Evolutionary conservation across 768 basidiomycete species (phyloP).

Genomic region (Serendipita vermifera): DNA sequence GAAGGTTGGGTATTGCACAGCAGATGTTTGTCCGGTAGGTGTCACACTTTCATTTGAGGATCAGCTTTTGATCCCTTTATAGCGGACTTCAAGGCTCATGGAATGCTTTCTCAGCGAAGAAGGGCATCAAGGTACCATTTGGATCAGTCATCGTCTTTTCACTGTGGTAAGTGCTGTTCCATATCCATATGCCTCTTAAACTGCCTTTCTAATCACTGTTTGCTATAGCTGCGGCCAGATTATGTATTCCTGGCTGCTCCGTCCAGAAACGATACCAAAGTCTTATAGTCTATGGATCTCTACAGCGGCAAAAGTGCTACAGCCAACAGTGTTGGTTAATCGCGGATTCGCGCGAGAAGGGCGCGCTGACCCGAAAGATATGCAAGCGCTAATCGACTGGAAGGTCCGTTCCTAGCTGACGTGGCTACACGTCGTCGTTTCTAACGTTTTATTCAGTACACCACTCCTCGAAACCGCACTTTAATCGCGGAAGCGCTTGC

Average conservation of each 20-base stretch:
- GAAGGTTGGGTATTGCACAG: slow-evolving; percentile 61
- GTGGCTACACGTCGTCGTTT: too few species aligned
- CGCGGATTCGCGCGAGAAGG: slow-evolving; percentile 45
- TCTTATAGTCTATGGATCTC: slow-evolving; percentile 68
- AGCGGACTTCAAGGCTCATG: slow-evolving; percentile 86
- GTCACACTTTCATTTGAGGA: neutral
- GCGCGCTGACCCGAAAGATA: slow-evolving; percentile 38
- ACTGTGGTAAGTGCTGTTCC: slow-evolving; percentile 38
- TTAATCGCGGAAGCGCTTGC: neutral
- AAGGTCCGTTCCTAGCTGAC: slow-evolving; percentile 35
- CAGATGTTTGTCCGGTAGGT: slow-evolving; percentile 79
- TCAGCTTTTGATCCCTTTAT: neutral
- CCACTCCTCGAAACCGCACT: neutral
- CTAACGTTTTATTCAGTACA: too few species aligned
- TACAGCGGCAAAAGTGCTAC: slow-evolving; percentile 50
- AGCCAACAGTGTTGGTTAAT: slow-evolving; percentile 48
- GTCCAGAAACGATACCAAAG: slow-evolving; percentile 72
- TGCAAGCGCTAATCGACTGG: slow-evolving; percentile 42
- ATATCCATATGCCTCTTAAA: neutral
- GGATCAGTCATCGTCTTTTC: slow-evolving; percentile 76
- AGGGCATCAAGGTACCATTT: slow-evolving; percentile 59
- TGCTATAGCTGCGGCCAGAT: slow-evolving; percentile 68
- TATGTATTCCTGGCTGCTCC: slow-evolving; percentile 59
- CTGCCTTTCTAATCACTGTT: neutral
- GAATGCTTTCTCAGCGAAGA: slow-evolving; percentile 58